Percentiles rank a stretch among this genome's conserved stretches.
Evolutionary conservation across 192 early-diverging fungal species (phyloP).

Genomic region (Paraglomus occultum): DNA sequence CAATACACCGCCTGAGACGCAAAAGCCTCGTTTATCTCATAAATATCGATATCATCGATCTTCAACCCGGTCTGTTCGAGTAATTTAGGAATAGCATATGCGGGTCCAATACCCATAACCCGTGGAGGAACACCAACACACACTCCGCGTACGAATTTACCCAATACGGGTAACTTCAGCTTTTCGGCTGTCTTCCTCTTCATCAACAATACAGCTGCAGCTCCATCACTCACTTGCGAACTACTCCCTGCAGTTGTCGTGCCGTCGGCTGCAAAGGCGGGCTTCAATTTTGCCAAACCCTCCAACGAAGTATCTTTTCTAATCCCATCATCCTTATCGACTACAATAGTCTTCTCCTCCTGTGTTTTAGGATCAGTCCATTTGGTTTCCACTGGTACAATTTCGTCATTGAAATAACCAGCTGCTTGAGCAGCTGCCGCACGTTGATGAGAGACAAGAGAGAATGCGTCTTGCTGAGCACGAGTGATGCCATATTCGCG

Average conservation of each 20-base stretch:
- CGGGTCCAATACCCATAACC: constrained; percentile 98
- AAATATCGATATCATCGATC: constrained; percentile 79
- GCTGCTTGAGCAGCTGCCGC: constrained; percentile 86
- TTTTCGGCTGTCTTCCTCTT: constrained; percentile 88
- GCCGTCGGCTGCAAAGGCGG: constrained; percentile 85
- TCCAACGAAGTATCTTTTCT: constrained; percentile 79
- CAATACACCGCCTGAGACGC: constrained; percentile 96
- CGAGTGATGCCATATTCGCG: constrained; percentile 82
- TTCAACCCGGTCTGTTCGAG: constrained; percentile 75
- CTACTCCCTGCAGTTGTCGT: constrained; percentile 93
- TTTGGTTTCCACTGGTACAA: constrained; percentile 75
- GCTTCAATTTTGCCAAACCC: constrained; percentile 75
- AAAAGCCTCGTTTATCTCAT: constrained; percentile 98
- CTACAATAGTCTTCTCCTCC: constrained; percentile 65
- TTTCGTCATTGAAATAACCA: constrained; percentile 90
- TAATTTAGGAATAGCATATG: constrained; percentile 88
- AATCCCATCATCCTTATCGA: constrained; percentile 90
- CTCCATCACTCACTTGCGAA: constrained; percentile 98
- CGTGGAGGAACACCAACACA: constrained; percentile 89
- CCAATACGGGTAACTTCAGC: constrained; percentile 80
- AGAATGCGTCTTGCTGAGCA: constrained; percentile 88
- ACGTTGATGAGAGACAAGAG: constrained; percentile 79
- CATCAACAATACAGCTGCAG: constrained; percentile 93
- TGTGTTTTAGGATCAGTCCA: constrained; percentile 75
- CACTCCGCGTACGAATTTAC: constrained; percentile 83